phyloP scores from a whole-genome alignment of 352 stramenopile species.

The Globisporangium parvum region DNA sequence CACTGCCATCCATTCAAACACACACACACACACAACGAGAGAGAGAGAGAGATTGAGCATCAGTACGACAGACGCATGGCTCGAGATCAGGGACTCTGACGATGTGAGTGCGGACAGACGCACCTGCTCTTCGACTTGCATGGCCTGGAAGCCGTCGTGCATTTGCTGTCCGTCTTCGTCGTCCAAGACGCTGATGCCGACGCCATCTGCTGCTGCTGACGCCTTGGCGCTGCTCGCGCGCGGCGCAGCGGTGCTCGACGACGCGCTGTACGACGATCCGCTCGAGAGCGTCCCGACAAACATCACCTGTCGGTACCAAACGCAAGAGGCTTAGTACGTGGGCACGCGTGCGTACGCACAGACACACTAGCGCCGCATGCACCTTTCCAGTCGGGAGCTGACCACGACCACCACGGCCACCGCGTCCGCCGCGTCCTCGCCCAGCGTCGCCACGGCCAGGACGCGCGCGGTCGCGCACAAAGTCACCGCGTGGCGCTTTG shows the following conservation, averaged over 20 bases:
- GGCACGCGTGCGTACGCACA: not conserved
- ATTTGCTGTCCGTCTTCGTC: conserved; percentile 41
- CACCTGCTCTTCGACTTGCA: conserved; percentile 50
- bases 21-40: not conserved
- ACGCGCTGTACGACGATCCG: conserved; percentile 64
- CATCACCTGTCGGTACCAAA: conserved; percentile 23
- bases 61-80: not conserved
- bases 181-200: conserved; percentile 82
- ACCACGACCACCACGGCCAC: conserved; percentile 40
- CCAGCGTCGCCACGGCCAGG: conserved; percentile 14
- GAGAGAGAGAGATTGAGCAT: not conserved
- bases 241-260: conserved; percentile 24
- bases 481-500: conserved; percentile 34
- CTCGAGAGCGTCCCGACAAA: conserved; percentile 82
- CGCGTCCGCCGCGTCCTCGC: conserved; percentile 40
- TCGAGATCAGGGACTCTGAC: no score
- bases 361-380: not conserved
- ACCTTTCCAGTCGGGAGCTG: conserved; percentile 57
- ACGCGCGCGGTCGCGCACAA: conserved; percentile 26
- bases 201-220: conserved; percentile 53
- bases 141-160: conserved; percentile 39
- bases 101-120: not conserved
- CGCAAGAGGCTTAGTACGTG: not conserved
- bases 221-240: conserved; percentile 40
- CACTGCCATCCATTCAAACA: conserved; percentile 24